phyloP scores from a whole-genome alignment of 2,329 filamentous ascomycete genomes.

The Penicillium sp. region DNA sequence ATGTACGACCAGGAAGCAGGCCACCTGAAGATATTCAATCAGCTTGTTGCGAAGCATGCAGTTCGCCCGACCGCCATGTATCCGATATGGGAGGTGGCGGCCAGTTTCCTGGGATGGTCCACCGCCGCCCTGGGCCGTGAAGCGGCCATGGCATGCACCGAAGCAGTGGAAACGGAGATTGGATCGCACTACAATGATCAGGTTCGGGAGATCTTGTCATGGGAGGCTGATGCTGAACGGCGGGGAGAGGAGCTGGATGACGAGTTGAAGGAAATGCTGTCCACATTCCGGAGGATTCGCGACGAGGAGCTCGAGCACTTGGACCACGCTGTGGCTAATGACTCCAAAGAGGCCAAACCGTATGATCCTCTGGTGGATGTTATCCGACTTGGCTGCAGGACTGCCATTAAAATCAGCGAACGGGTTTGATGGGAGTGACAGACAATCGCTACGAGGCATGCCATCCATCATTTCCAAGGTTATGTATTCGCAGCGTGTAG shows the following conservation, averaged over 20 bases:
- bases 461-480: not conserved
- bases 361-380: conserved; percentile 84
- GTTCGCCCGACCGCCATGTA: conserved; percentile 90
- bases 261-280: conserved; percentile 69
- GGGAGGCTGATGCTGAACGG: conserved; percentile 69
- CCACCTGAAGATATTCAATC: conserved; percentile 82
- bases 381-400: conserved; percentile 83
- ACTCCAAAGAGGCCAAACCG: conserved; percentile 82
- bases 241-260: conserved; percentile 74
- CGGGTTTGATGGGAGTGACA: conserved; percentile 33
- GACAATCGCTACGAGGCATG: not conserved
- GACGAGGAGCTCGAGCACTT: conserved; percentile 97
- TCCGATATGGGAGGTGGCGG: conserved; percentile 78
- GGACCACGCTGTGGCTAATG: conserved; percentile 89
- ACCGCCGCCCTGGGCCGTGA: conserved; percentile 86
- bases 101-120: conserved; percentile 78
- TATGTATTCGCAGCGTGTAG: conserved; percentile 4
- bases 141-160: conserved; percentile 97
- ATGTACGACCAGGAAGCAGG: conserved; percentile 97
- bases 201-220: conserved; percentile 73
- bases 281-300: conserved; percentile 73
- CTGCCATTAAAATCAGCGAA: conserved; percentile 81
- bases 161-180: conserved; percentile 97
- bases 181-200: conserved; percentile 93
- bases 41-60: conserved; percentile 75